A percentile compares a stretch with the other conserved stretches of the same genome.
Evolutionary conservation across 1,139 yeast species (phyloP).

Genomic region (Pichia kudriavzevii): DNA sequence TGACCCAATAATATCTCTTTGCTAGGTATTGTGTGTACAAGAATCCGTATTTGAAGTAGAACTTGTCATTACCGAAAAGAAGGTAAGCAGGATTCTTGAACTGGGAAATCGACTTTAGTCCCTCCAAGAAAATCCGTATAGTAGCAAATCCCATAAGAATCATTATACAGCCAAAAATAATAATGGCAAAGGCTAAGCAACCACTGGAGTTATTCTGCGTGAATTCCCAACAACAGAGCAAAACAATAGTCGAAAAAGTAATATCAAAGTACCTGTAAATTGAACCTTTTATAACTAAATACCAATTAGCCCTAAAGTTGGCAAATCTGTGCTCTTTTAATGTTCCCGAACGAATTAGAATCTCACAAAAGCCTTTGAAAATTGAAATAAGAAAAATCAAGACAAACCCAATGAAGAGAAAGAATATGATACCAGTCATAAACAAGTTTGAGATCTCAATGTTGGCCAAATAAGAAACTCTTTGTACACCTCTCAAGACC

Average conservation of each 20-base stretch:
- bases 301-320: slow-evolving; percentile 79
- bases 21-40: slow-evolving; percentile 88
- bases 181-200: slow-evolving; percentile 59
- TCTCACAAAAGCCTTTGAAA: slow-evolving; percentile 70
- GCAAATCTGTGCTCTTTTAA: slow-evolving; percentile 61
- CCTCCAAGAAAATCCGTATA: slow-evolving; percentile 59
- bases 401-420: slow-evolving; percentile 70
- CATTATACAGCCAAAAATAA: slow-evolving; percentile 50
- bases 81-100: slow-evolving; percentile 91
- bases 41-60: slow-evolving; percentile 86
- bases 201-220: slow-evolving; percentile 81
- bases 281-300: slow-evolving; percentile 76
- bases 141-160: slow-evolving; percentile 69
- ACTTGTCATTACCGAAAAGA: slow-evolving; percentile 73
- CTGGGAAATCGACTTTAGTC: slow-evolving; percentile 59
- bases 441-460: slow-evolving; percentile 84
- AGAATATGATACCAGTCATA: slow-evolving; percentile 78
- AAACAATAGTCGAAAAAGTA: slow-evolving; percentile 79
- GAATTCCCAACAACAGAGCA: slow-evolving; percentile 85
- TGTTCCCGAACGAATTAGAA: slow-evolving; percentile 51
- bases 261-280: slow-evolving; percentile 73
- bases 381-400: slow-evolving; percentile 57
- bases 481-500: slow-evolving; percentile 82
- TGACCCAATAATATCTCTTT: slow-evolving; percentile 74
- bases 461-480: slow-evolving; percentile 78